Evolutionary conservation across 768 basidiomycete species (phyloP).

Genomic region (Termitomyces eurrhizus): DNA sequence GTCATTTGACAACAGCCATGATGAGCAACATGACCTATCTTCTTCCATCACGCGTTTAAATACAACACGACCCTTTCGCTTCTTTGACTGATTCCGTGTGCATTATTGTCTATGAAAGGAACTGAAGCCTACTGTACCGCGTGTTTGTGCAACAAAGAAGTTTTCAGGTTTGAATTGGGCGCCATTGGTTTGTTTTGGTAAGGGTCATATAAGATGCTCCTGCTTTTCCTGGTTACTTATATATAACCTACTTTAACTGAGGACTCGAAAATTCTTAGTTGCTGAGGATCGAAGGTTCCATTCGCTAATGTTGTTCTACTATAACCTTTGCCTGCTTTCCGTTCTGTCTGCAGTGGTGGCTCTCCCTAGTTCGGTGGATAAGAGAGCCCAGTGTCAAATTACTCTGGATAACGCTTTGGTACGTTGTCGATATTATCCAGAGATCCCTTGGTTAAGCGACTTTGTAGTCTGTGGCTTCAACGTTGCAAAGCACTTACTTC

Average conservation of each 20-base stretch:
- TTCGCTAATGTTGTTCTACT: not conserved
- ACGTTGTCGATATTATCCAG: not conserved
- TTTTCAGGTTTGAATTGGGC: not conserved
- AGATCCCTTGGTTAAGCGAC: not conserved
- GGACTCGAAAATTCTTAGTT: not conserved
- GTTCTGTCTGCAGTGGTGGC: slow-evolving; percentile 2
- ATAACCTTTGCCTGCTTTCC: not conserved
- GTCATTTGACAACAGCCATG: not conserved
- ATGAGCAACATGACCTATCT: not conserved
- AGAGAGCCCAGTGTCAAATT: slow-evolving; percentile 16
- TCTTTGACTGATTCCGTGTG: not conserved
- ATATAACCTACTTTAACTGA: not conserved
- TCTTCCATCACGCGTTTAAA: not conserved
- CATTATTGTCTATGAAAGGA: not conserved
- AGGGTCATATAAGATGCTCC: not conserved
- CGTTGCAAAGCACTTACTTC: slow-evolving; percentile 39
- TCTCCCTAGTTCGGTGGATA: slow-evolving; percentile 9
- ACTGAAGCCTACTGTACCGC: not conserved
- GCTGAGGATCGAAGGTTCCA: not conserved
- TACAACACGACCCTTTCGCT: not conserved
- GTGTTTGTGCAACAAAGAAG: not conserved
- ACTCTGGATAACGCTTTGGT: slow-evolving; percentile 17
- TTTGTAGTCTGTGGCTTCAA: slow-evolving; percentile 27
- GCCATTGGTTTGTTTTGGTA: not conserved
- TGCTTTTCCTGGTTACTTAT: not conserved